Base-by-base conservation (phyloP, 257 asterid genomes). In the Capsicum chinense region DNA sequence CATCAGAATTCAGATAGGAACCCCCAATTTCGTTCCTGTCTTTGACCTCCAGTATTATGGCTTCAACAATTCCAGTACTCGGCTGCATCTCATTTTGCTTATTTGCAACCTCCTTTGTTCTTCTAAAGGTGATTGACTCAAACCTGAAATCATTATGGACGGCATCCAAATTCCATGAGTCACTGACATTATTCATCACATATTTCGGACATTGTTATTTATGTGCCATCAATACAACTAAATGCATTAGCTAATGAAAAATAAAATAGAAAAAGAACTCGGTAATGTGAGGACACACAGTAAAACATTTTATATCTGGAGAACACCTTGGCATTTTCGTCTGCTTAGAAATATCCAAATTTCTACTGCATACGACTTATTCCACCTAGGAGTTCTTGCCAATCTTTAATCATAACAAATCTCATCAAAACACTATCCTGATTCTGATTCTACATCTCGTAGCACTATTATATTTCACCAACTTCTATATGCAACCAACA, bases 11-110 rank as follows among this genome's bases (percentile, higher is more conserved):
- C 85, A 88, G 81, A 85, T 88, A 91, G 59, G 93, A 91, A 44
- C 95, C 92, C 4, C 98, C 99, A 52, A 97, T 93, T 85, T 89
- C 95, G 64, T 97, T 90, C 88, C 99, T 92, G 90, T 95, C 98
- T 87, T 92, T 95, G 88, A 97, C 97, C 91, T 95, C 98, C 79
- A 95, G 92, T 85, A 95, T 87, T 63, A 95, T 92, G 87, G 97
- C 98, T 85, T 97, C 99, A 62, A 97, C 92, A 54, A 95, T 88
- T 66, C 99, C 99, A 26, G 96, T 93, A 89, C 96, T 97, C 74
- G 79, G 94, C 85, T 92, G 99, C 98, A 94, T 95, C 81, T 83
- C 93, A 42, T 93, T 95, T 88, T 95, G 98, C 91, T 88, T 91
- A 44, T 85, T 86, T 19, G 99, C 97, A 13, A 91, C 87, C 78